Evolutionary conservation across 768 basidiomycete species (phyloP), one percentile per base, ranked within the genome.

Genomic region (Suillus plorans): DNA sequence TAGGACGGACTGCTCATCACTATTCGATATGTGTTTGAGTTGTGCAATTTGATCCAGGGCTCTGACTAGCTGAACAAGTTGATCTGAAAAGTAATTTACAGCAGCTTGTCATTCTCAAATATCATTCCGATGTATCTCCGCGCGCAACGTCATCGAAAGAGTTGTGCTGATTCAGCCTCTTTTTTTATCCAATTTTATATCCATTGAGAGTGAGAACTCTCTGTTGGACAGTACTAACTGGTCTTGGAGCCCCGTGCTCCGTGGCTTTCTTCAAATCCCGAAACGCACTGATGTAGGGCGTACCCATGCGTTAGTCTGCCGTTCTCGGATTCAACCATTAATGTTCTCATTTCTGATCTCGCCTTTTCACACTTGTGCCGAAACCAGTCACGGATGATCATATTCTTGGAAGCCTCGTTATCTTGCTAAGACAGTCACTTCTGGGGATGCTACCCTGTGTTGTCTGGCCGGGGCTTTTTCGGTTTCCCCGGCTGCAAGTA

Each of bases 321-420:
- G 4, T 31, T 31, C 31, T 4, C 6, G 31, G 31, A 31, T 31
- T 31, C 31, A 31, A 31, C 31, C 31, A 31, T 31, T 6, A 6
- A 31, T 6, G 28, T 31, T 20, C 52, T 28, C 18, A 53, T 31
- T 50, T 20, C 18, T 52, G 16, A 28, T 31, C 31, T 31, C 16
- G 8, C 14, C 55, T 53, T 42, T 66, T 47, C 64, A 61, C 55
- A 78, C 90, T 91, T 41, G 81, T 93, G 42, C 81, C 90, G 20
- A 94, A 93, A 79, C 89, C 88, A 13, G 91, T 92, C 45, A 92
- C 86, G 7, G 79, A 84, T 61, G 71, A 79, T 62, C 86, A 91
- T 39, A 89, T 92, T 70, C 72, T 79, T 49, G 69, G 84, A 84
- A 67, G 63, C 80, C 77, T 18, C 42, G 44, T 18, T 28, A 49